Evolutionary conservation across 345 rosid genomes (phyloP), one percentile per base, ranked within the genome.

Genomic region (Brassica incana): DNA sequence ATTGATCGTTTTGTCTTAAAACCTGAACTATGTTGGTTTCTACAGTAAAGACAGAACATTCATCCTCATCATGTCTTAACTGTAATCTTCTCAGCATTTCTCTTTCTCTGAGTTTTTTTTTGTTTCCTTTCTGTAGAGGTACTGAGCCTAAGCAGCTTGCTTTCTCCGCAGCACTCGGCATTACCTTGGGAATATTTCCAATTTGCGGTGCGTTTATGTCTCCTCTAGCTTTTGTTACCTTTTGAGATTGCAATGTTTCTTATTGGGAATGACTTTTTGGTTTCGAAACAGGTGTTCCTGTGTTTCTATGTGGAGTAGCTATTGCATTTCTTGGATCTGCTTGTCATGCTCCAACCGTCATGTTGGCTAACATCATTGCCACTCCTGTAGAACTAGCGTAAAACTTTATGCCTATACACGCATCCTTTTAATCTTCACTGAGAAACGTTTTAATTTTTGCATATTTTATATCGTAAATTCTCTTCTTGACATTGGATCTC

Each of bases 131-230:
- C 23, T 14, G 16, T 88, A 93, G 95, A 80, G 93, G 98, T 72
- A 83, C 92, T 43, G 98, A 93, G 78, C 99, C 99, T 5, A 91
- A 85, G 86, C 96, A 93, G 78, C 81, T 95, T 77, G 99, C 98
- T 2, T 88, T 92, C 80, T 92, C 99, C 52, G 83, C 94, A 1
- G 96, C 99, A 78, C 83, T 93, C 62, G 99, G 99, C 32, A 76
- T 90, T 64, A 90, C 96, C 14, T 58, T 95, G 64, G 97, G 98
- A 56, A 48, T 95, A 33, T 95, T 95, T 76, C 99, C 98, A 1
- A 89, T 95, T 36, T 93, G 97, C 38, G 99, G 99, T 91, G 80
- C 78, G 77, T 65, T 9, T 43, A 43, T 43, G n/a, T 43, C 50
- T 62, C 27, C 36, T 59, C 63, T 30, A 60, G 10, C 27, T 20